Evolutionary conservation across 306 rosid species (phyloP), one percentile per base, ranked within the genome.

Genomic region (Quercus engelmannii): DNA sequence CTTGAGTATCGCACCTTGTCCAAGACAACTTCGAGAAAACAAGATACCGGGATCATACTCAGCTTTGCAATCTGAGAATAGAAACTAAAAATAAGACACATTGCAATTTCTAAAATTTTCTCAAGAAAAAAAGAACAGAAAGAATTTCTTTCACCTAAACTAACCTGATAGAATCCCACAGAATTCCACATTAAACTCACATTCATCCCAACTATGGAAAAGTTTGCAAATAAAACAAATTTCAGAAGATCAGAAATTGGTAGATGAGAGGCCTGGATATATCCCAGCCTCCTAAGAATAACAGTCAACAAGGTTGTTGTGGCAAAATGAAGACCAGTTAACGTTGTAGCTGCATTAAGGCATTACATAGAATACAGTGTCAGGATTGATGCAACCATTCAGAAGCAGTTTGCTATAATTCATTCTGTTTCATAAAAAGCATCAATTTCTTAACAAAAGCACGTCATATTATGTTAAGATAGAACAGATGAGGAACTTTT

Each of bases 151-250:
- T 84, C 25, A 57, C 33, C 19, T n/a, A 41, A 52, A 76, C 64
- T 78, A 76, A 90, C 97, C 94, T 90, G 97, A 84, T 92, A 92
- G 85, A 92, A 92, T 74, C 97, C 97, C 13, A 92, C 95, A 76
- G 97, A 90, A 84, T 92, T 92, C 95, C 95, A 89, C 97, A 92
- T 92, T 72, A 92, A 85, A 84, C 97, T 92, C 71, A 90, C 91
- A 61, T 92, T 90, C 96, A 92, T 92, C 68, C 97, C 97, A 4
- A 90, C 95, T 25, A 92, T 92, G 35, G 97, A 92, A 80, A 89
- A 87, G 81, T 92, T 92, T 18, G 97, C 93, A 85, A 92, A 89
- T 43, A 92, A 49, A 38, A 90, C 92, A 85, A 86, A 92, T 80
- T 83, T 90, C 81, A 92, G 64, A 74, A 92, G 91, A 65, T 92